Conservation (phyloP, 2,329 filamentous ascomycete species). For the Nemania sp. region DNA sequence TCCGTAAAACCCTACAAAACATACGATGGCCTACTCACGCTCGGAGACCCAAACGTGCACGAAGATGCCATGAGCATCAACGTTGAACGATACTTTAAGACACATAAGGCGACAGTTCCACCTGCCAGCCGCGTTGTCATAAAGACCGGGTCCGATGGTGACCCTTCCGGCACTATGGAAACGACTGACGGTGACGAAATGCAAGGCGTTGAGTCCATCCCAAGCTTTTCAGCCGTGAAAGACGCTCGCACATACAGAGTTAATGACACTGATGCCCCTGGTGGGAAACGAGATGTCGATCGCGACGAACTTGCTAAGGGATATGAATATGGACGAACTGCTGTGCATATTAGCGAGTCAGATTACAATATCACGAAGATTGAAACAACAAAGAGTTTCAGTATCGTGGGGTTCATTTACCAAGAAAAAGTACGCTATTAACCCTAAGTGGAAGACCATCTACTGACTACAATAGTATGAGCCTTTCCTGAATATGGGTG, state of each 20-base stretch:
- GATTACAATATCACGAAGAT: constrained; percentile 91
- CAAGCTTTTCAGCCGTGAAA: constrained; percentile 75
- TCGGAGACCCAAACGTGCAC: constrained; percentile 82
- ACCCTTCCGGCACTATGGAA: constrained; percentile 62
- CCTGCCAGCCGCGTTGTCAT: constrained; percentile 82
- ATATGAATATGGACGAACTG: constrained; percentile 92
- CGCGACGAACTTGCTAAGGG: constrained; percentile 90
- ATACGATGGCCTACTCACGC: constrained; percentile 82
- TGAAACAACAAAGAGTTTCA: constrained; percentile 78
- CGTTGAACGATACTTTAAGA: constrained; percentile 91
- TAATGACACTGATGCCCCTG: constrained; percentile 77
- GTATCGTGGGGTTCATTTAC: constrained; percentile 88
- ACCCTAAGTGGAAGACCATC: constrained; percentile 4
- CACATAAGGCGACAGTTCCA: constrained; percentile 78
- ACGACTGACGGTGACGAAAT: constrained; percentile 62
- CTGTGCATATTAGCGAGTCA: constrained; percentile 86
- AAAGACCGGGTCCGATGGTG: constrained; percentile 60
- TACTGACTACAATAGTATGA: constrained; percentile 70
- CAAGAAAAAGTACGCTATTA: constrained; percentile 68
- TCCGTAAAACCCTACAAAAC: constrained; percentile 78
- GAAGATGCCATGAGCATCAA: constrained; percentile 82
- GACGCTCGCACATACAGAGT: constrained; percentile 84
- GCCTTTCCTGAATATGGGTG: constrained; percentile 86
- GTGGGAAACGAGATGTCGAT: constrained; percentile 84
- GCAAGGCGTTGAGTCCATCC: constrained; percentile 61